These are phyloP conservation scores for Bertia moriformis DNA, from an alignment of 2,329 filamentous ascomycete genomes.

Conservation along the genomic window DNA sequence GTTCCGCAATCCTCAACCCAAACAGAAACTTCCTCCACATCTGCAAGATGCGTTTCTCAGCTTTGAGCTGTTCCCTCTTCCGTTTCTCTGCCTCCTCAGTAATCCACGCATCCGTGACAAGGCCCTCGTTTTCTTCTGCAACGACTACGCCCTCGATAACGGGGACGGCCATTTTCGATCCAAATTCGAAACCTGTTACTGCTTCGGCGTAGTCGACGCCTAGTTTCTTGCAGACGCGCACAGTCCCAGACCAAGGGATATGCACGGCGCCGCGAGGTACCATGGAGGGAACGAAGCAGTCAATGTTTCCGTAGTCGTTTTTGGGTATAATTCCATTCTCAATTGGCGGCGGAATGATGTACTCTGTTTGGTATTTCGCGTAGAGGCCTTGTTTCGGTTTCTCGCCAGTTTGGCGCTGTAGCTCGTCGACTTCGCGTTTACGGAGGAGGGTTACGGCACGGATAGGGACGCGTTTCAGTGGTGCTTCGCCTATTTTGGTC, in stretches of 20 bases:
- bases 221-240: constrained; percentile 43
- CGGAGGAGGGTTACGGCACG: constrained; percentile 49
- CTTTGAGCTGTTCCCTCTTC: constrained; percentile 1
- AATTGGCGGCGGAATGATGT: constrained; percentile 49
- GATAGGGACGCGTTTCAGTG: constrained; percentile 47
- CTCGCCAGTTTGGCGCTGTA: constrained; percentile 44
- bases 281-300: constrained; percentile 55
- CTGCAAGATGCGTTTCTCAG: constrained; percentile 1
- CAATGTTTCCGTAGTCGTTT: constrained; percentile 55
- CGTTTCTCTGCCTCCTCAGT: constrained; percentile 21
- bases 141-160: constrained; percentile 50
- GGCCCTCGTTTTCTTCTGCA: constrained; percentile 38
- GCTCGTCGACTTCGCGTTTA: constrained; percentile 54
- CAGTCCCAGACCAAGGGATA: constrained; percentile 40
- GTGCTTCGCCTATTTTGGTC: constrained; percentile 35
- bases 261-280: constrained; percentile 46
- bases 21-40: constrained; percentile 1
- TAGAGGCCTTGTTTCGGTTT: constrained; percentile 51
- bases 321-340: constrained; percentile 36
- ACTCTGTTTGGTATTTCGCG: constrained; percentile 41
- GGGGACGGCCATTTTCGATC: constrained; percentile 40
- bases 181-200: constrained; percentile 52
- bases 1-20: not conserved
- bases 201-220: constrained; percentile 52
- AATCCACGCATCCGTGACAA: constrained; percentile 46